Conservation (phyloP, 2,329 filamentous ascomycete genomes). For the Lizonia empirigonia region DNA sequence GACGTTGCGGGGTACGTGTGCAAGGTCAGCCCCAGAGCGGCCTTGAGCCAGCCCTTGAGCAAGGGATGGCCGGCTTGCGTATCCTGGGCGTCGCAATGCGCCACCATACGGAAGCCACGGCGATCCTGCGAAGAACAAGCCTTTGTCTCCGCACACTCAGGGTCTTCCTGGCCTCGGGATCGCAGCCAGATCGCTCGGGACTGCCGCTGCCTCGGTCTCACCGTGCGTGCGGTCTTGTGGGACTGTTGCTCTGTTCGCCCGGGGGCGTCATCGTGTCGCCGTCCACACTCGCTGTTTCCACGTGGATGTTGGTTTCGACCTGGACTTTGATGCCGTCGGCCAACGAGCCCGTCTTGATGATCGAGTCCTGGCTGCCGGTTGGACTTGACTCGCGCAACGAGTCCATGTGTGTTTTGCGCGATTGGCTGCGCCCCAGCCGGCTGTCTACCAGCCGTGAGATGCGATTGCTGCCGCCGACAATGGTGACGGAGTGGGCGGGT, state of each 20-base stretch:
- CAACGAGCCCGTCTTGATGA: conserved; percentile 34
- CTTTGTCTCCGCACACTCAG: neutral
- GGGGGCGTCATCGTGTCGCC: conserved; percentile 5
- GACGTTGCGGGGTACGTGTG: neutral
- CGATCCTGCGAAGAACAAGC: neutral
- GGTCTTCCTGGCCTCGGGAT: neutral
- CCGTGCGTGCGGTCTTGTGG: neutral
- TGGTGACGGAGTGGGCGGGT: conserved; percentile 41
- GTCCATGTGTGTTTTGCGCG: conserved; percentile 20
- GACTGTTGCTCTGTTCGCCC: neutral
- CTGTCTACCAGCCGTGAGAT: conserved; percentile 39
- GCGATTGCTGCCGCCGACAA: conserved; percentile 41
- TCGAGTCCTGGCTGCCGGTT: conserved; percentile 43
- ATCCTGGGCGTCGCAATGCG: neutral
- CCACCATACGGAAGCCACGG: neutral
- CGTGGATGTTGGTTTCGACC: conserved; percentile 30
- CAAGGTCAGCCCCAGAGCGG: too few species aligned
- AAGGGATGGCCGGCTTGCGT: neutral
- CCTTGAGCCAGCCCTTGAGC: neutral
- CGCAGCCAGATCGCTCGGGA: neutral
- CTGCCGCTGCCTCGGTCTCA: neutral
- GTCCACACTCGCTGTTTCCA: conserved; percentile 3
- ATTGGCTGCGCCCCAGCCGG: conserved; percentile 26
- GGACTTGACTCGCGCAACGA: conserved; percentile 31
- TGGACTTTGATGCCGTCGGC: conserved; percentile 42